These are phyloP conservation scores for Colletotrichum cuscutae DNA, from an alignment of 2,329 filamentous ascomycete species.

Conservation along the genomic window DNA sequence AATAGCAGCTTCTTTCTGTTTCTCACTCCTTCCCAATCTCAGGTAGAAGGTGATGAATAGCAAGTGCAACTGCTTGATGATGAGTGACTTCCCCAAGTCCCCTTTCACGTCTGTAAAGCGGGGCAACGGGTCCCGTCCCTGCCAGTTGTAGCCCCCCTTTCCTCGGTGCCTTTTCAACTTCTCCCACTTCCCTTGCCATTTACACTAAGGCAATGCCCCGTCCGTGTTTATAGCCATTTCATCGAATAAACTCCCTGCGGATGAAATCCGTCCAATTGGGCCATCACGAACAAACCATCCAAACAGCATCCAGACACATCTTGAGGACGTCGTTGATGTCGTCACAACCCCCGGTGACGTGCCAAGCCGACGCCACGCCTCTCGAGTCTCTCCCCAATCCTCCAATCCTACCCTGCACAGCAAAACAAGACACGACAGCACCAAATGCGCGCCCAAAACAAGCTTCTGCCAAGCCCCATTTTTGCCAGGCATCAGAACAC, in stretches of 20 bases:
- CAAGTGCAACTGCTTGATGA: too few species aligned
- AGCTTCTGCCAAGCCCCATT: constrained; percentile 32
- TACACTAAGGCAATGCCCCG: too few species aligned
- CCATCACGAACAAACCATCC: neutral
- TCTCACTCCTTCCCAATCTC: neutral
- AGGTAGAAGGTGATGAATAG: too few species aligned
- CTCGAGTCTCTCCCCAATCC: neutral
- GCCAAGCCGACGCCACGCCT: constrained; percentile 29
- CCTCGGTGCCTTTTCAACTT: neutral
- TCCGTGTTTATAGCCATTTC: neutral
- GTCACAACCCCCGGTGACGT: constrained; percentile 28
- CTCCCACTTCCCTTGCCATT: neutral
- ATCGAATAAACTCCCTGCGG: neutral
- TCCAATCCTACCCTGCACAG: neutral
- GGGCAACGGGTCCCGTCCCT: neutral
- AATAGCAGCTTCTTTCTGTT: neutral
- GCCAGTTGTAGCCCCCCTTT: neutral
- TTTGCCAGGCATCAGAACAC: neutral
- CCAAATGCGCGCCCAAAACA: constrained; percentile 6
- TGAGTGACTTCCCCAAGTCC: neutral
- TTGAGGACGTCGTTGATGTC: neutral
- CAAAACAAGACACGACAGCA: neutral
- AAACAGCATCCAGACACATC: neutral
- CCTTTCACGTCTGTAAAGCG: constrained; percentile 5
- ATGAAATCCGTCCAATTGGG: neutral